Conservation (phyloP, 169 alveolate species). For the Eimeria maxima region DNA sequence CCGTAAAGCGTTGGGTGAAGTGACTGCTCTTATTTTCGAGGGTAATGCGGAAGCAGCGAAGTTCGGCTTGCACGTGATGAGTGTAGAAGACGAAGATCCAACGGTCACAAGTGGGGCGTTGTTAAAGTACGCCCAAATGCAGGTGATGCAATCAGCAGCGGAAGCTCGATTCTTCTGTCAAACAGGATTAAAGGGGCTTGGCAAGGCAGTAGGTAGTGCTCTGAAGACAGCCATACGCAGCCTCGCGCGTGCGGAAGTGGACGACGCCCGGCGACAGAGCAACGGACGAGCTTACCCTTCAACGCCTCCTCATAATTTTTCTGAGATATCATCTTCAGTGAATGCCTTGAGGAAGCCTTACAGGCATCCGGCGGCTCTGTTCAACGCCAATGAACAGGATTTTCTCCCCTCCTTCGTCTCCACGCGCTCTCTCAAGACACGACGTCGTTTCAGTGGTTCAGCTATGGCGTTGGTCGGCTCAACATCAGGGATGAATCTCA, state of each 20-base stretch:
- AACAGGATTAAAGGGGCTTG: conserved; percentile 33
- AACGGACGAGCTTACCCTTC: too few species aligned
- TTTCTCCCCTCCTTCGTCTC: background rate
- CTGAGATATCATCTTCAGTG: background rate
- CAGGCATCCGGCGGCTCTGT: background rate
- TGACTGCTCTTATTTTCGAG: conserved; percentile 14
- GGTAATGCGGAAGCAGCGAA: background rate
- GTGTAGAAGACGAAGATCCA: conserved; percentile 4
- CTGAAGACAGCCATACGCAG: conserved; percentile 14
- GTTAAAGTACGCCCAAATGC: conserved; percentile 34
- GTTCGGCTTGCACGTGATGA: background rate
- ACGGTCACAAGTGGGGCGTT: conserved; percentile 2
- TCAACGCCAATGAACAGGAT: background rate
- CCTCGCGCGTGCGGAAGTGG: background rate
- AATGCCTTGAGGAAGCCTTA: background rate
- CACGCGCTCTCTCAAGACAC: background rate
- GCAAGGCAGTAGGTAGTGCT: conserved; percentile 22
- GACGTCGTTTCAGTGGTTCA: background rate
- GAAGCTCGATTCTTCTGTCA: conserved; percentile 62
- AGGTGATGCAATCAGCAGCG: background rate
- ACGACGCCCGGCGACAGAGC: background rate
- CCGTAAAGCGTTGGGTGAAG: conserved; percentile 46
- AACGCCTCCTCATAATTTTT: background rate
- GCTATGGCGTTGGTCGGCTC: background rate
- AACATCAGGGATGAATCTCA: background rate